Evolutionary conservation across 176 grass and related monocot genomes (phyloP).

Genomic region (Lolium perenne): DNA sequence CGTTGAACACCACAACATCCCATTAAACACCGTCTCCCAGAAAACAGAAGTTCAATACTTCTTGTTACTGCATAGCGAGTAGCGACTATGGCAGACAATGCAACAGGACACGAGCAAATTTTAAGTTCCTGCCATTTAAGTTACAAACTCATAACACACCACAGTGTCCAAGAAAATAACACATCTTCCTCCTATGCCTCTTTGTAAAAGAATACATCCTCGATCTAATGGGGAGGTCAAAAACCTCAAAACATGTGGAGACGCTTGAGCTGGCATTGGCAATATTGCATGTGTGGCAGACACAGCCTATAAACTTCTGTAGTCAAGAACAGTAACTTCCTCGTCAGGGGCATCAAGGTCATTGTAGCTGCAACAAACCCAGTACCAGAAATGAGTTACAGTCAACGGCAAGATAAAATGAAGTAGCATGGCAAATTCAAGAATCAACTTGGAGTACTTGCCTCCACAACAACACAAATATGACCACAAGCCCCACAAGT

Average conservation of each 20-base stretch:
- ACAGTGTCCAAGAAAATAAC: conserved; percentile 15
- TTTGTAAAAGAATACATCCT: neutral
- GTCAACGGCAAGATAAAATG: neutral
- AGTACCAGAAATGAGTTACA: conserved; percentile 5
- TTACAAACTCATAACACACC: conserved; percentile 23
- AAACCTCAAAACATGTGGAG: conserved; percentile 16
- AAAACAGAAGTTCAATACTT: neutral
- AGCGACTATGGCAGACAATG: neutral
- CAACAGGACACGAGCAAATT: conserved; percentile 36
- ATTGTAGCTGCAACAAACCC: conserved; percentile 68
- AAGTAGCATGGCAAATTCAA: neutral
- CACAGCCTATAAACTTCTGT: conserved; percentile 86
- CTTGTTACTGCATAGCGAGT: neutral
- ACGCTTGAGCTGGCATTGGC: neutral
- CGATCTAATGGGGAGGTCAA: conserved; percentile 16
- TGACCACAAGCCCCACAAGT: neutral
- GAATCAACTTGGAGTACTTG: neutral
- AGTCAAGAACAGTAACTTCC: conserved; percentile 98
- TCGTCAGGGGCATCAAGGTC: conserved; percentile 98
- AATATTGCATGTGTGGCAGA: conserved; percentile 8
- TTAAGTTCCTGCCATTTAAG: conserved; percentile 14
- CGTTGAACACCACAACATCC: too few species aligned
- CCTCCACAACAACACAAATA: neutral
- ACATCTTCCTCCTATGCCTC: conserved; percentile 19
- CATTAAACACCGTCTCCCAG: too few species aligned